phyloP scores from a whole-genome alignment of 768 basidiomycete species.

The Pisolithus marmoratus region DNA sequence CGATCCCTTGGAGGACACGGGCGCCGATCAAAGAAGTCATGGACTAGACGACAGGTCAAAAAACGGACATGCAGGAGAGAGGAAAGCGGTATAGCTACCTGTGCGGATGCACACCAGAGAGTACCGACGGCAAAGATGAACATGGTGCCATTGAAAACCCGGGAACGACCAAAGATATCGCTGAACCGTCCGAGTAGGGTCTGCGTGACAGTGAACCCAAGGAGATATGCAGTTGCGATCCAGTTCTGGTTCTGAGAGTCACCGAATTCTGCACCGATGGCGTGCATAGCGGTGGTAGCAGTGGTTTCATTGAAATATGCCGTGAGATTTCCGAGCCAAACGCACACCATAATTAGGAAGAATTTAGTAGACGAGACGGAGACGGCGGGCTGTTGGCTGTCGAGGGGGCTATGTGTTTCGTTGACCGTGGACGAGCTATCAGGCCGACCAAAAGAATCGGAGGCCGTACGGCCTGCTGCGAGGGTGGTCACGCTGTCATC shows the following conservation, averaged over 20 bases:
- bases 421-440: background rate
- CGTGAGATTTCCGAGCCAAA: constrained; percentile 32
- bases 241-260: constrained; percentile 30
- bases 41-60: constrained; percentile 18
- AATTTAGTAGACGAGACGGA: constrained; percentile 22
- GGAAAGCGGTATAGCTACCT: constrained; percentile 13
- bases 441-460: constrained; percentile 1
- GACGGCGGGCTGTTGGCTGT: constrained; percentile 21
- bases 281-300: constrained; percentile 31
- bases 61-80: background rate
- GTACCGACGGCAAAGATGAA: constrained; percentile 30
- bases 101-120: constrained; percentile 28
- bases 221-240: constrained; percentile 29
- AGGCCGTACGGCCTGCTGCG: constrained; percentile 12
- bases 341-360: constrained; percentile 29
- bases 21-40: constrained; percentile 30
- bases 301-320: constrained; percentile 33
- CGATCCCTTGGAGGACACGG: constrained; percentile 32
- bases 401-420: background rate
- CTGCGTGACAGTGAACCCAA: constrained; percentile 33
- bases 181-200: constrained; percentile 30
- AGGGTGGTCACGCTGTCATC: constrained; percentile 24
- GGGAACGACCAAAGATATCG: constrained; percentile 30
- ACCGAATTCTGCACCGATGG: constrained; percentile 26
- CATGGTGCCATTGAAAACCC: constrained; percentile 30